Evolutionary conservation across 176 grass and related monocot genomes (phyloP).

Genomic region (Hordeum marinum): DNA sequence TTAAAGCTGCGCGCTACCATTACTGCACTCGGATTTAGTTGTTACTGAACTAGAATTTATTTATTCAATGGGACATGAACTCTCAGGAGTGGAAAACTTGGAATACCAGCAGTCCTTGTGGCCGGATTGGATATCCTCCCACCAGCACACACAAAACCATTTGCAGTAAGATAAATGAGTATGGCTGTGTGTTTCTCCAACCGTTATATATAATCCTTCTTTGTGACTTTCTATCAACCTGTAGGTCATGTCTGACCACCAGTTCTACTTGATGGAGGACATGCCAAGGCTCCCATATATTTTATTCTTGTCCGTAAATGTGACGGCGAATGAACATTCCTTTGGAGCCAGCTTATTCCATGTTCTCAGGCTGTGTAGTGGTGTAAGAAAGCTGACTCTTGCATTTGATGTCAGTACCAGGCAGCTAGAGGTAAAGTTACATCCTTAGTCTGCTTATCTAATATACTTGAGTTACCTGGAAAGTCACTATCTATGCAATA

Average conservation of each 20-base stretch:
- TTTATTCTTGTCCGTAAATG: not conserved
- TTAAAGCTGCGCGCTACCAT: not conserved
- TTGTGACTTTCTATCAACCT: not conserved
- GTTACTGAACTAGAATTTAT: not conserved
- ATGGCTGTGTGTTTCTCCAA: no score
- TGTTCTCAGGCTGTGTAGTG: not conserved
- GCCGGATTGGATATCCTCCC: no score
- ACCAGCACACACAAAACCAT: no score
- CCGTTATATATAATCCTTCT: no score
- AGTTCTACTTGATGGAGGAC: conserved; percentile 11
- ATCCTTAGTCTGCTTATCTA: not conserved
- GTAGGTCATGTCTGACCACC: not conserved
- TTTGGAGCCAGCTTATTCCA: conserved; percentile 12
- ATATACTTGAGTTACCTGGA: no score
- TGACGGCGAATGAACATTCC: not conserved
- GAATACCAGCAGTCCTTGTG: no score
- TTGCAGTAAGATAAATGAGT: no score
- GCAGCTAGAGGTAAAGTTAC: not conserved
- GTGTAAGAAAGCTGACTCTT: not conserved
- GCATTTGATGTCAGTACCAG: not conserved
- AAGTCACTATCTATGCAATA: not conserved
- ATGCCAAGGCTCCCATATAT: not conserved
- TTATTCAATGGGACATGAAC: not conserved
- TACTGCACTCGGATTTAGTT: not conserved
- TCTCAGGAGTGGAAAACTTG: not conserved